Conservation (phyloP, 352 stramenopile genomes). For the Globisporangium sylvaticum region DNA sequence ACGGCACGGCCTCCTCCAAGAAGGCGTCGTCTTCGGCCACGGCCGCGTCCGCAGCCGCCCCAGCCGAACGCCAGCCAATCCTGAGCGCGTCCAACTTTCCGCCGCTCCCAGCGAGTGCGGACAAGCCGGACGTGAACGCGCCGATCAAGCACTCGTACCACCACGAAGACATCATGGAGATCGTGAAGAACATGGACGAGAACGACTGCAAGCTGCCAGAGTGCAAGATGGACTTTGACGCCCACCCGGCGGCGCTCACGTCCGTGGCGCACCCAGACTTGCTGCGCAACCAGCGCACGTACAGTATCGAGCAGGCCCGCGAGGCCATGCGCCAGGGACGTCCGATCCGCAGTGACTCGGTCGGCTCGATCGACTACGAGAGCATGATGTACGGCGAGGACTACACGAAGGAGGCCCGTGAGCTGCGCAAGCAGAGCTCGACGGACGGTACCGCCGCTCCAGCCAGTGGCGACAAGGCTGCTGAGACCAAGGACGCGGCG, state of each 20-base stretch:
- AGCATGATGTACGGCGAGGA: conserved; percentile 90
- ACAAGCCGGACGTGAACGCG: conserved; percentile 32
- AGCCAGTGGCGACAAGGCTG: not conserved
- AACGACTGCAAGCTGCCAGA: conserved; percentile 67
- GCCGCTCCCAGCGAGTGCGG: conserved; percentile 46
- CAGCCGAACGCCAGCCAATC: conserved; percentile 65
- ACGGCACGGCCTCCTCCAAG: conserved; percentile 21
- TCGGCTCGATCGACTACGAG: conserved; percentile 87
- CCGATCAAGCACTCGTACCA: conserved; percentile 72
- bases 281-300: conserved; percentile 88
- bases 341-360: conserved; percentile 83
- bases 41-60: conserved; percentile 7
- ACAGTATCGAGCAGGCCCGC: conserved; percentile 90
- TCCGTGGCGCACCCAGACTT: conserved; percentile 79
- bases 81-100: conserved; percentile 83
- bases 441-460: conserved; percentile 16
- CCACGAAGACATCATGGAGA: conserved; percentile 90
- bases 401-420: conserved; percentile 84
- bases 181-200: conserved; percentile 90
- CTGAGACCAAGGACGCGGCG: conserved; percentile 8
- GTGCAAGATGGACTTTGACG: conserved; percentile 81
- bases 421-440: conserved; percentile 53
- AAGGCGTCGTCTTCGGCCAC: conserved; percentile 16
- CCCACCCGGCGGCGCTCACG: conserved; percentile 73
- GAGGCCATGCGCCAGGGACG: conserved; percentile 87